A percentile compares a stretch with the other conserved stretches of the same genome.
Conservation (phyloP, 306 rosid genomes). For the Malus sieversii region DNA sequence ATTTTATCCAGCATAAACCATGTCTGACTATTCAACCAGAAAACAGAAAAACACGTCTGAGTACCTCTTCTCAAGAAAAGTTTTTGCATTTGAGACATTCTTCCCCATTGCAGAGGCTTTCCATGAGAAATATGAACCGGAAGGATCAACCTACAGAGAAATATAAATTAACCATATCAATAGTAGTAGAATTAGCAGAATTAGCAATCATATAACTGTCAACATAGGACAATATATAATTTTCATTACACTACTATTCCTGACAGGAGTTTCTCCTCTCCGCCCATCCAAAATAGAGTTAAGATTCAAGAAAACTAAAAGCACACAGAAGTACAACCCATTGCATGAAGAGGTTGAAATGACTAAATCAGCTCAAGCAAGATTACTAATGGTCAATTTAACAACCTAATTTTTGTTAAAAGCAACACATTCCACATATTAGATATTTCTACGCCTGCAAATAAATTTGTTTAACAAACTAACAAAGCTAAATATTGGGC, state of each 20-base stretch:
- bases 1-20: background rate
- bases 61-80: constrained; percentile 98
- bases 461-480: background rate
- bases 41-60: background rate
- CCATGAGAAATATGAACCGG: constrained; percentile 96
- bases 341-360: background rate
- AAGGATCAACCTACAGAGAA: constrained; percentile 77
- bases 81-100: constrained; percentile 91
- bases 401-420: background rate
- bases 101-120: constrained; percentile 99
- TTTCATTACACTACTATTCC: background rate
- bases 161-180: background rate
- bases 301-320: background rate
- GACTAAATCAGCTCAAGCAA: no score
- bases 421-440: background rate
- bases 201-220: background rate
- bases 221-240: background rate
- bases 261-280: background rate
- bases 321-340: background rate
- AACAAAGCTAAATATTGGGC: background rate
- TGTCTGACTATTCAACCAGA: background rate
- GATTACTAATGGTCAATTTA: background rate
- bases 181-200: background rate
- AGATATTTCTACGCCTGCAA: no score
- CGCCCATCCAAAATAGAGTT: background rate